Conservation (phyloP, 306 rosid species). For the Rosa persica region DNA sequence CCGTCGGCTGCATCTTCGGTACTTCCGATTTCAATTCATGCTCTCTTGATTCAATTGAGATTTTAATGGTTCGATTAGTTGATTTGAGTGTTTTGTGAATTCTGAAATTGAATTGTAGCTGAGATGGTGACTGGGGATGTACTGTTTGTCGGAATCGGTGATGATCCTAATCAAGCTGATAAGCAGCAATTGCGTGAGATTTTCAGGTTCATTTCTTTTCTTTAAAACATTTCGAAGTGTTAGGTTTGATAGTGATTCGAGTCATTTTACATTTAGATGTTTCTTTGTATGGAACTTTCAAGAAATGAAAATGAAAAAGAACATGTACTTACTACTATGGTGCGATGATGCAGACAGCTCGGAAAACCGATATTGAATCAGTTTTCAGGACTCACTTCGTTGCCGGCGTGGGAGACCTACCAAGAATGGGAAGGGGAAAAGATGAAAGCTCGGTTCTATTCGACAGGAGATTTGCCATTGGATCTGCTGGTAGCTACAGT, state of each 20-base stretch:
- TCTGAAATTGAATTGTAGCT: not conserved
- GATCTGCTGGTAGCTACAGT: not conserved
- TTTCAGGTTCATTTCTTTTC: not conserved
- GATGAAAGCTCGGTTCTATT: not conserved
- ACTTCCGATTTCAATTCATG: not conserved
- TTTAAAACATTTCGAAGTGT: not conserved
- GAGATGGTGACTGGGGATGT: not conserved
- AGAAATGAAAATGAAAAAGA: not conserved
- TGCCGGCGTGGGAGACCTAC: not conserved
- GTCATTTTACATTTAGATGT: not conserved
- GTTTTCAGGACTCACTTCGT: not conserved
- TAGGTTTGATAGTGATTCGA: not conserved
- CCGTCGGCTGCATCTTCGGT: slow-evolving; percentile 3
- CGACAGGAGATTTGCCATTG: not conserved
- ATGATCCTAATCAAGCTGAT: not conserved
- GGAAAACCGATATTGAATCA: not conserved
- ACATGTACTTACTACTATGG: not conserved
- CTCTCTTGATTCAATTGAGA: not conserved
- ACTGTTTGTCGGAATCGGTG: not conserved
- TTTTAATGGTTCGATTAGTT: not conserved
- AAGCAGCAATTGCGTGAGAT: not conserved
- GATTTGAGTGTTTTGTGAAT: not conserved
- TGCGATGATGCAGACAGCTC: not conserved
- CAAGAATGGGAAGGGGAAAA: not conserved
- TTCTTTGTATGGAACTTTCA: not conserved